Conservation (phyloP, 805 yeast genomes). For the Nakazawaea ishiwadae region DNA sequence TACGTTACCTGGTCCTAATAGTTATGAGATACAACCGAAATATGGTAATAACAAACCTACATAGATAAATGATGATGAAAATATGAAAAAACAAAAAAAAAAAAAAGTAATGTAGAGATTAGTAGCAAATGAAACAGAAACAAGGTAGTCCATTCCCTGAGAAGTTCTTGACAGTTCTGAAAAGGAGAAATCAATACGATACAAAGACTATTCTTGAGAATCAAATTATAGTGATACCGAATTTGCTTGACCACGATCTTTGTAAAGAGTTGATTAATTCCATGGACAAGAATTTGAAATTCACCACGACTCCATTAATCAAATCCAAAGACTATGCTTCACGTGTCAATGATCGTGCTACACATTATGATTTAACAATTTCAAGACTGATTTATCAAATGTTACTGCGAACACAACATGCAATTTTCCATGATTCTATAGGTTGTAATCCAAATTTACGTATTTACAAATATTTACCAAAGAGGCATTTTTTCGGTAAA, state of each 20-base stretch:
- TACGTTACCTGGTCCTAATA: conserved; percentile 55
- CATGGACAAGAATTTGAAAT: conserved; percentile 19
- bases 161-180: not conserved
- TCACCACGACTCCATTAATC: conserved; percentile 44
- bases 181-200: not conserved
- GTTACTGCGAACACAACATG: conserved; percentile 23
- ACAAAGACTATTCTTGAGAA: too few species aligned
- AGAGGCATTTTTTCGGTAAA: conserved; percentile 55
- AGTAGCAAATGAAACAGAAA: too few species aligned
- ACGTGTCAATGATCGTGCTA: conserved; percentile 48
- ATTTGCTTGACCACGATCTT: conserved; percentile 31
- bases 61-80: not conserved
- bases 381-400: conserved; percentile 38
- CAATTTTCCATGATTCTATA: conserved; percentile 34
- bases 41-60: conserved; percentile 28
- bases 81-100: too few species aligned
- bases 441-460: conserved; percentile 55
- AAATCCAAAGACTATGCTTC: conserved; percentile 53
- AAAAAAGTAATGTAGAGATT: not conserved
- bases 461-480: conserved; percentile 42
- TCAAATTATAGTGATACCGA: conserved; percentile 37
- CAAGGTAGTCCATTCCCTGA: too few species aligned
- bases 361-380: conserved; percentile 31
- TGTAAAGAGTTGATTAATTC: conserved; percentile 36
- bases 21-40: conserved; percentile 84